Evolutionary conservation across 1,284 basidiomycete species (phyloP), one percentile per base, ranked within the genome.

Genomic region (Malassezia japonica): DNA sequence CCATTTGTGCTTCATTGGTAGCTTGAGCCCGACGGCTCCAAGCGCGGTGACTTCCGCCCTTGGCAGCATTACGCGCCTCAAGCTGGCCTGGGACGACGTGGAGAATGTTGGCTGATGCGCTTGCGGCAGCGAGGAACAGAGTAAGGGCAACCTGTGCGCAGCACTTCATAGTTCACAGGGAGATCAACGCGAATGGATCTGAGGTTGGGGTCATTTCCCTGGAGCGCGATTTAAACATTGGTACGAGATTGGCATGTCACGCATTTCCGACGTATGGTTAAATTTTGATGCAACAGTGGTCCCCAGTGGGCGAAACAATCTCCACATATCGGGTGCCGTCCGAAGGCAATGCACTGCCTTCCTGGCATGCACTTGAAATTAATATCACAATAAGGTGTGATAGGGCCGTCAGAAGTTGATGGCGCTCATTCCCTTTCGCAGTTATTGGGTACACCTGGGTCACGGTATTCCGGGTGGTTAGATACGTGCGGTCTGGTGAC

Each of bases 131-230:
- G n/a, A 43, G 6, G 9, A 43, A 29, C 6, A 43, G 23, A 12
- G 21, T 21, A 16, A 33, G 15, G 6, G 12, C 23, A 16, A 43
- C 20, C 41, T 32, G 18, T 20, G 29, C 33, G 21, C 24, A n/a
- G 15, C 24, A 25, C 7, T 40, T 21, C 38, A 40, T 40, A 15
- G 13, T 40, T 8, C 38, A 13, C 15, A 40, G 32, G 16, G 32
- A 15, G 32, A n/a, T 79, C 77, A 65, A n/a, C n/a, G n/a, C n/a
- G n/a, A 46, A 79, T 78, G 20, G 72, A 63, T 21, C 78, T 73
- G 37, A 79, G 74, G n/a, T 78, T 75, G 65, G 79, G 77, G 62
- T 79, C 78, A 32, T 78, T 70, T 49, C 76, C 76, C 66, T 77
- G 77, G 61, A 70, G 78, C 5, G 77, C 59, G 46, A 79, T 61